Evolutionary conservation across 164 flowering plant genomes (phyloP), one percentile per base, ranked within the genome.

Genomic region (Tetracentron sinense): DNA sequence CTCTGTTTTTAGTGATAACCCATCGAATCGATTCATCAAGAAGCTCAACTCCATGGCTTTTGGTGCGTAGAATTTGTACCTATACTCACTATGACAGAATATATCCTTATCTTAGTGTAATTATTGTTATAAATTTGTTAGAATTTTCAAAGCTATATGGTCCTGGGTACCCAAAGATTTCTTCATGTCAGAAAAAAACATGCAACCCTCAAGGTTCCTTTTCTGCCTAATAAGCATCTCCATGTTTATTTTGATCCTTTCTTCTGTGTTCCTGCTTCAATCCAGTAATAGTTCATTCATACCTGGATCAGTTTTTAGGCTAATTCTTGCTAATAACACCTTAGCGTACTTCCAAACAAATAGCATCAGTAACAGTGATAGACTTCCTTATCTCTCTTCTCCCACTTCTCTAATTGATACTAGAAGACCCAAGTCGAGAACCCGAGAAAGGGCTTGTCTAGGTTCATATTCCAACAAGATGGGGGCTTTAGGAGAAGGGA

Each of bases 211-310:
- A 7, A 80, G 68, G 74, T 70, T 83, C 42, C 73, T 82, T 59
- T 66, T 78, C 58, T 73, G 52, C 65, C 53, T 82, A 28, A 65
- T 75, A 25, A 63, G 74, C 26, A 47, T 79, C 61, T 77, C 81
- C 19, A 62, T 78, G 72, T 75, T 79, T 65, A 68, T 77, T 42
- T 51, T 86, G 63, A 61, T 79, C 66, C 33, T 81, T 14, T 77
- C 82, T 31, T 78, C 81, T 12, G 4, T 78, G 8, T 72, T 77
- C 69, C 83, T 83, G 8, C 70, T 72, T 53, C 71, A 74, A 52
- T 75, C 72, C 12, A 56, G 49, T 56, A 54, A 64, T 54, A 60
- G 49, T 65, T 72, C 79, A 23, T 52, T 76, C 52, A 42, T 70
- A 46, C 72, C 83, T 31, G 61, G 49, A 11, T 78, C 85, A 51